These are phyloP conservation scores for Synchytrium microbalum DNA, from an alignment of 371 early-diverging fungal genomes.

Conservation along the genomic window DNA sequence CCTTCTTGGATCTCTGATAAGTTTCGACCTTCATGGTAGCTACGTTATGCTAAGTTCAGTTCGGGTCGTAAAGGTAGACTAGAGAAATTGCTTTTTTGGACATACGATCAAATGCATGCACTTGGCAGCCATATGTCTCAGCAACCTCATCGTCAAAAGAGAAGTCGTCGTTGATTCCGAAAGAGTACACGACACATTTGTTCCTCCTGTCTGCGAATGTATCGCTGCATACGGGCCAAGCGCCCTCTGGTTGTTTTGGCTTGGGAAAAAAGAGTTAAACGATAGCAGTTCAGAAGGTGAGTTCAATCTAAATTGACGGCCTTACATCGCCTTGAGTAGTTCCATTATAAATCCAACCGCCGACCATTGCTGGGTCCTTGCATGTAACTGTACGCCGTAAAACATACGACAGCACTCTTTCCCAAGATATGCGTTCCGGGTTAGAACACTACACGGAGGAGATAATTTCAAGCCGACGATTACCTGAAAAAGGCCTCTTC, in stretches of 20 bases:
- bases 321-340: not conserved
- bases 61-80: no score
- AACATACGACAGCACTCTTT: not conserved
- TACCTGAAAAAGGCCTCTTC: not conserved
- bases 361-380: not conserved
- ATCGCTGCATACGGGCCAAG: not conserved
- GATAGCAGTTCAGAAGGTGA: not conserved
- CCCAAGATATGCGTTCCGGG: not conserved
- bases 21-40: not conserved
- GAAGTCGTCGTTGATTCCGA: slow-evolving; percentile 6
- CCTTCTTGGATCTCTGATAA: not conserved
- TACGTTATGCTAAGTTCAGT: no score
- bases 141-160: not conserved
- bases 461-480: not conserved
- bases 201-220: not conserved
- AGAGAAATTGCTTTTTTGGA: no score
- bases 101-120: not conserved
- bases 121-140: not conserved
- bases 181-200: not conserved
- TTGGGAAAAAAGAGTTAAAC: not conserved
- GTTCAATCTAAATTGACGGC: not conserved
- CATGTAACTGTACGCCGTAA: not conserved
- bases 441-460: not conserved
- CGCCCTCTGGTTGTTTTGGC: not conserved
- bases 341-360: not conserved